These are phyloP conservation scores for Proliferodiscus dingleyae DNA, from an alignment of 2,329 filamentous ascomycete genomes.

Conservation along the genomic window DNA sequence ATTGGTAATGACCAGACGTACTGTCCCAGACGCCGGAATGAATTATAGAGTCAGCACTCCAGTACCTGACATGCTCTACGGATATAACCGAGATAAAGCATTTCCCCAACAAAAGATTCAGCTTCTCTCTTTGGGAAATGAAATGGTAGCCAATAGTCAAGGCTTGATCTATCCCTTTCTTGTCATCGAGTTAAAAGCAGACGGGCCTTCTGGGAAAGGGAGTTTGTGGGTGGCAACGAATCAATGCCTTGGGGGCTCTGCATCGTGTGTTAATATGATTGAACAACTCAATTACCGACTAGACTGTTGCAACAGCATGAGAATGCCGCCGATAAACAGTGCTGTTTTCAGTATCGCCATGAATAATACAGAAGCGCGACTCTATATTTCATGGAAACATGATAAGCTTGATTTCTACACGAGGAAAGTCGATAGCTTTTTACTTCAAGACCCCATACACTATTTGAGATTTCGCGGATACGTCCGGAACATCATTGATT, in stretches of 20 bases:
- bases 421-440: constrained; percentile 27
- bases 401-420: constrained; percentile 31
- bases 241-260: constrained; percentile 32
- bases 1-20: constrained; percentile 15
- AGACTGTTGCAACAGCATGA: constrained; percentile 16
- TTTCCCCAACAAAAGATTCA: constrained; percentile 21
- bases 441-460: constrained; percentile 27
- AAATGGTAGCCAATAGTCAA: constrained; percentile 18
- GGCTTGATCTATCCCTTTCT: constrained; percentile 28
- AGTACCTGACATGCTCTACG: constrained; percentile 24
- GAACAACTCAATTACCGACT: constrained; percentile 21
- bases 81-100: constrained; percentile 16
- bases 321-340: constrained; percentile 23
- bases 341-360: constrained; percentile 34
- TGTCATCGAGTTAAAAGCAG: constrained; percentile 30
- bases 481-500: constrained; percentile 36
- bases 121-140: constrained; percentile 20
- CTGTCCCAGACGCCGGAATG: constrained; percentile 15
- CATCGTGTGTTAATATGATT: constrained; percentile 32
- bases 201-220: constrained; percentile 24
- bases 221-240: constrained; percentile 35
- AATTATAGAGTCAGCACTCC: constrained; percentile 21
- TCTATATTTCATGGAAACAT: constrained; percentile 35
- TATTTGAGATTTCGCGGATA: constrained; percentile 32
- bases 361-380: constrained; percentile 15